A percentile compares a stretch with the other conserved stretches of the same genome.
Conservation (phyloP, 345 rosid species). For the Garcia nutans region DNA sequence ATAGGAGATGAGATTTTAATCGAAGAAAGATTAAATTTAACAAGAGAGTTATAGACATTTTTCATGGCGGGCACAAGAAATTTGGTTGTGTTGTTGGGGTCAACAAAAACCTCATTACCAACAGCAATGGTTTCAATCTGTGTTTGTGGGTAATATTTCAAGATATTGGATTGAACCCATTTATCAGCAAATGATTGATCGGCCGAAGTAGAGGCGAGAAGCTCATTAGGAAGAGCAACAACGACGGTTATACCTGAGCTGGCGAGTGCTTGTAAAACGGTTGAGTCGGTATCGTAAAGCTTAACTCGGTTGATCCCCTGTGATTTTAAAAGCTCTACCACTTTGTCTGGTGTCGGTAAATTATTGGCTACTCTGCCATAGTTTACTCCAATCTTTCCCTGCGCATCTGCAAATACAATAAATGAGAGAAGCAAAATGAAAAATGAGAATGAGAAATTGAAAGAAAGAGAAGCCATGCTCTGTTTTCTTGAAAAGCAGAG, state of each 20-base stretch:
- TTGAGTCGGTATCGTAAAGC: constrained; percentile 47
- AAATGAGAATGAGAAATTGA: background rate
- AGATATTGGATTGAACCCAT: constrained; percentile 73
- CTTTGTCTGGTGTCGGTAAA: constrained; percentile 65
- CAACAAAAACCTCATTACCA: constrained; percentile 89
- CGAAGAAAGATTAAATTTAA: constrained; percentile 45
- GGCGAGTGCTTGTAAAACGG: constrained; percentile 65
- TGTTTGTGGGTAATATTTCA: constrained; percentile 45
- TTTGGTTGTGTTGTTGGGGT: constrained; percentile 58
- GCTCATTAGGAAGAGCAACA: constrained; percentile 80
- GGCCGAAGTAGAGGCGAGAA: constrained; percentile 60
- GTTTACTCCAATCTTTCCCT: constrained; percentile 69
- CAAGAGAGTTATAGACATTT: constrained; percentile 59
- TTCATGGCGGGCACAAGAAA: constrained; percentile 85
- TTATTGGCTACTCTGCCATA: constrained; percentile 80
- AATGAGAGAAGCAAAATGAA: constrained; percentile 35
- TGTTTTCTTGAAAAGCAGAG: constrained; percentile 6
- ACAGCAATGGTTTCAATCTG: constrained; percentile 76
- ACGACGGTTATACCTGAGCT: constrained; percentile 61
- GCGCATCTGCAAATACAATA: constrained; percentile 36
- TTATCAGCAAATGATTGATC: constrained; percentile 70
- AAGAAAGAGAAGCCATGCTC: constrained; percentile 27
- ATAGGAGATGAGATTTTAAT: constrained; percentile 76
- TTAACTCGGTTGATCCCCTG: constrained; percentile 29
- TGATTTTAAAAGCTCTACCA: constrained; percentile 31